phyloP scores from a whole-genome alignment of 2,329 filamentous ascomycete species.

The Xylaria sp. region DNA sequence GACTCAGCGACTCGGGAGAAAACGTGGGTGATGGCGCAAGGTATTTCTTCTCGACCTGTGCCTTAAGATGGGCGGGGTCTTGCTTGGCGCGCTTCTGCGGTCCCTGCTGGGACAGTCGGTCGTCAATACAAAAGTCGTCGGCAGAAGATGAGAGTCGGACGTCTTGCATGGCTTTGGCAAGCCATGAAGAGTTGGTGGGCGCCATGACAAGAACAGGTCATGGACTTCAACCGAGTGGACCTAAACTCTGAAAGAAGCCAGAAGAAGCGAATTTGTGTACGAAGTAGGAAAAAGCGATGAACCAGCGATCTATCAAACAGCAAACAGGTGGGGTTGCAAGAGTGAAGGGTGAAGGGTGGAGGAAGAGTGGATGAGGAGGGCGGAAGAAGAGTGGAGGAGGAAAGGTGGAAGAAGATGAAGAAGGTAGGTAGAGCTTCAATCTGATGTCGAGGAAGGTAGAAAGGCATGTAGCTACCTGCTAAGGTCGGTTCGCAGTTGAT shows the following conservation, averaged over 20 bases:
- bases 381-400: too few relatives aligned
- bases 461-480: neutral
- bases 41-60: slow-evolving; percentile 68
- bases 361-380: too few relatives aligned
- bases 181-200: slow-evolving; percentile 25
- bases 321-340: neutral
- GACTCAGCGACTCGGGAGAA: slow-evolving; percentile 79
- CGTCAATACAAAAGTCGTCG: slow-evolving; percentile 46
- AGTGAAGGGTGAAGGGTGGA: neutral
- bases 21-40: slow-evolving; percentile 75
- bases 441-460: too few relatives aligned
- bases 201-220: slow-evolving; percentile 21
- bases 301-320: neutral
- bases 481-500: neutral
- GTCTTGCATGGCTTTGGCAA: slow-evolving; percentile 46
- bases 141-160: slow-evolving; percentile 39
- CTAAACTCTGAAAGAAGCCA: neutral
- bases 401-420: too few relatives aligned
- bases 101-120: slow-evolving; percentile 47
- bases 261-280: neutral
- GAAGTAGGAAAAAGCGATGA: too few relatives aligned
- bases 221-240: slow-evolving; percentile 1
- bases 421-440: too few relatives aligned
- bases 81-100: slow-evolving; percentile 42
- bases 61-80: slow-evolving; percentile 59